Percentiles rank a stretch among this genome's conserved stretches.
phyloP scores from a whole-genome alignment of 352 stramenopile genomes.

The Phytophthora pistaciae region DNA sequence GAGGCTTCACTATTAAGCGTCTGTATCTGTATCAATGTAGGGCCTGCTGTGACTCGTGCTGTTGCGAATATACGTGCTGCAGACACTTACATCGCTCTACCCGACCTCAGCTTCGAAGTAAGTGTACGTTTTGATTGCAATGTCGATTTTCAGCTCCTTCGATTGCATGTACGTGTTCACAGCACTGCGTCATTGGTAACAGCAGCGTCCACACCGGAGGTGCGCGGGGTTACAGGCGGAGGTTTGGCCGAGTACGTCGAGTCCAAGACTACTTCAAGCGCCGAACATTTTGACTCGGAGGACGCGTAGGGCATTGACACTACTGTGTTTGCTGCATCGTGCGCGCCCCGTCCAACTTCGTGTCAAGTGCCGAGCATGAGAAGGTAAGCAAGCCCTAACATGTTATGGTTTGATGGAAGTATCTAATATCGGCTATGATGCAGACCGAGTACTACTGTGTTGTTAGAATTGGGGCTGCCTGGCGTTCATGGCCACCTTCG shows the following conservation, averaged over 20 bases:
- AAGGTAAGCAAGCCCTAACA: slow-evolving; percentile 1
- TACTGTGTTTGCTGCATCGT: not conserved
- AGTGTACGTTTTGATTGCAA: not conserved
- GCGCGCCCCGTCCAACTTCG: not conserved
- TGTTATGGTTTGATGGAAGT: not conserved
- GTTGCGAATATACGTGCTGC: not conserved
- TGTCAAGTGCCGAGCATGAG: not conserved
- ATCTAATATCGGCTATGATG: not conserved
- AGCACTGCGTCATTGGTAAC: not conserved
- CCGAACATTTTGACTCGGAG: not conserved
- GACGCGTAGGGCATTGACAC: not conserved
- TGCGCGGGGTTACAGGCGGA: not conserved
- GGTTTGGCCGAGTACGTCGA: not conserved
- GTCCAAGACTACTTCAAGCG: not conserved
- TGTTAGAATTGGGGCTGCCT: not conserved
- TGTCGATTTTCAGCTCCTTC: not conserved
- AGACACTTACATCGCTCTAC: not conserved
- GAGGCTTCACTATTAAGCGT: not conserved
- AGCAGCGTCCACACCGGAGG: not conserved
- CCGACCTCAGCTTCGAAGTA: not conserved
- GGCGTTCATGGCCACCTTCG: not conserved
- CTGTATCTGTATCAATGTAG: not conserved
- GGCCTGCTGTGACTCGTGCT: not conserved
- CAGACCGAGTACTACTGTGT: not conserved
- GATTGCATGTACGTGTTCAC: not conserved